Conservation (phyloP, 805 yeast genomes). For the Metschnikowia orientalis region DNA sequence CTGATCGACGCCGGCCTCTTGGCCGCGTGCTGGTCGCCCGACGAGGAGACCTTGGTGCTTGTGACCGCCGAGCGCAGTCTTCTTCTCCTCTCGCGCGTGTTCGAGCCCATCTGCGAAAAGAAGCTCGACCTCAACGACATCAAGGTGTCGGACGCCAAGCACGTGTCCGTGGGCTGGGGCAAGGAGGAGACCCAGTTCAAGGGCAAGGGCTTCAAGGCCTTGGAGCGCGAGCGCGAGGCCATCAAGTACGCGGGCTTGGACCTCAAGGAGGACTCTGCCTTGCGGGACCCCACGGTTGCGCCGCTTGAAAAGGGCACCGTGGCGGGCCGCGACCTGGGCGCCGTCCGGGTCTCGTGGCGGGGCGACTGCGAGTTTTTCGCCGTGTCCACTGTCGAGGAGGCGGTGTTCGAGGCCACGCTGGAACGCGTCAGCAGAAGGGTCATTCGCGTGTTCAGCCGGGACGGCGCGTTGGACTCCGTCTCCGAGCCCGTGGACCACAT, state of each 20-base stretch:
- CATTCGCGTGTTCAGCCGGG: constrained; percentile 75
- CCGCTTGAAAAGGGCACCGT: constrained; percentile 65
- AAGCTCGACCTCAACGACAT: constrained; percentile 59
- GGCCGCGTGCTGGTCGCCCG: constrained; percentile 84
- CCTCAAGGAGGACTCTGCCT: constrained; percentile 49
- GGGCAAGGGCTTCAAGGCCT: constrained; percentile 84
- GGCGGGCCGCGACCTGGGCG: constrained; percentile 49
- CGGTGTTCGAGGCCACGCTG: constrained; percentile 36
- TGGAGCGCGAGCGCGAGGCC: constrained; percentile 56
- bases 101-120: constrained; percentile 75
- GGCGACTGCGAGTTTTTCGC: constrained; percentile 89
- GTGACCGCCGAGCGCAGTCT: constrained; percentile 60
- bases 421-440: constrained; percentile 57
- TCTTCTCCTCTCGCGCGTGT: constrained; percentile 64
- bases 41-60: constrained; percentile 78
- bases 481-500: constrained; percentile 86
- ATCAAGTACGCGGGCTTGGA: constrained; percentile 65
- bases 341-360: constrained; percentile 75
- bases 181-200: constrained; percentile 92
- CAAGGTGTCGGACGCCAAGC: constrained; percentile 54
- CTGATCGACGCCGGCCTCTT: constrained; percentile 70
- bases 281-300: constrained; percentile 86
- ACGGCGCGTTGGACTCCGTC: constrained; percentile 73
- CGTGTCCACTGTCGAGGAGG: constrained; percentile 57
- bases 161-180: constrained; percentile 99